A percentile compares a stretch with the other conserved stretches of the same genome.
These are phyloP conservation scores for Trapa incisa DNA, from an alignment of 345 rosid genomes.

Conservation along the genomic window DNA sequence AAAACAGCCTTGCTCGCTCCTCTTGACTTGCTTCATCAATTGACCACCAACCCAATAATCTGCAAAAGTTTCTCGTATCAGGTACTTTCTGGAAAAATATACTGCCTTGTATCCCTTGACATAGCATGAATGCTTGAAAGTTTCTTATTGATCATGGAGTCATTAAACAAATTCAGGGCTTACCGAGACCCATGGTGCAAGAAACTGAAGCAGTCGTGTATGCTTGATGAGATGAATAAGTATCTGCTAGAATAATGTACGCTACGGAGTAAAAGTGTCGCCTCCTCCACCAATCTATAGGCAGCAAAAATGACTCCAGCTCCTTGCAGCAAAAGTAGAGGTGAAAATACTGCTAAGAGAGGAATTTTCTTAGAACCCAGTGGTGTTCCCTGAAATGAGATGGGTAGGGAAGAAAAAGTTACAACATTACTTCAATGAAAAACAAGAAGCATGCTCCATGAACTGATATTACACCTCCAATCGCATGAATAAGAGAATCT, in stretches of 20 bases:
- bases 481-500: slow-evolving; percentile 73
- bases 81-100: not conserved
- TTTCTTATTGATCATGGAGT: not conserved
- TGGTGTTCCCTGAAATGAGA: slow-evolving; percentile 60
- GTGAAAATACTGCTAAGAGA: slow-evolving; percentile 41
- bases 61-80: slow-evolving; percentile 11
- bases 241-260: slow-evolving; percentile 39
- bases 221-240: slow-evolving; percentile 32
- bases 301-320: slow-evolving; percentile 60
- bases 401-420: not conserved
- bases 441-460: slow-evolving; percentile 1
- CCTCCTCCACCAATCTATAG: slow-evolving; percentile 54
- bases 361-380: slow-evolving; percentile 51
- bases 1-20: slow-evolving; percentile 77
- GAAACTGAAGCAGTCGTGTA: slow-evolving; percentile 55
- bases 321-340: slow-evolving; percentile 72
- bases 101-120: not conserved
- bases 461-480: slow-evolving; percentile 46
- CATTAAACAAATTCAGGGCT: not conserved
- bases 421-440: not conserved
- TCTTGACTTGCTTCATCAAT: slow-evolving; percentile 89
- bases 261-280: slow-evolving; percentile 25
- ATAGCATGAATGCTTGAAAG: not conserved
- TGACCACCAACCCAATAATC: slow-evolving; percentile 96
- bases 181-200: slow-evolving; percentile 79